A percentile compares a stretch with the other conserved stretches of the same genome.
Evolutionary conservation across 2,329 filamentous ascomycete genomes (phyloP).

Genomic region (Stemphylium vesicarium): DNA sequence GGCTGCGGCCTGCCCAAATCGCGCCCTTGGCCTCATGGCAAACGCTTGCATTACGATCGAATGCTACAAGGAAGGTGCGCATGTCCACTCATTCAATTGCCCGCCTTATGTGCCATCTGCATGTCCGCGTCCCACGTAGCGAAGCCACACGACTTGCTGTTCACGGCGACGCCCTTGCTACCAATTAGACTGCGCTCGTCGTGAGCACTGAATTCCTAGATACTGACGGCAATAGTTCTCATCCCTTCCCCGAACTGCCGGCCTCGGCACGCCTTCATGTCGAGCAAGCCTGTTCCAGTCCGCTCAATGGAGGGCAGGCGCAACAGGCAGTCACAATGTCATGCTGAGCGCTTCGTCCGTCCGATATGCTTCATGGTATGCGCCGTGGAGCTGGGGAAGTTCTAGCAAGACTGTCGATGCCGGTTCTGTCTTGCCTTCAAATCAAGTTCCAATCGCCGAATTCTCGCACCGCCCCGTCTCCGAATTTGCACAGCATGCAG

Average conservation of each 20-base stretch:
- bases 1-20: constrained; percentile 48
- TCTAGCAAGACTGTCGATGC: constrained; percentile 32
- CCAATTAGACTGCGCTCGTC: not conserved
- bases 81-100: constrained; percentile 4
- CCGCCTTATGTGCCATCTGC: not conserved
- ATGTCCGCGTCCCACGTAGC: constrained; percentile 15
- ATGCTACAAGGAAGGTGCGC: constrained; percentile 45
- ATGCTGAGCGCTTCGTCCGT: constrained; percentile 34
- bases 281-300: constrained; percentile 37
- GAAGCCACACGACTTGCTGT: not conserved
- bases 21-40: constrained; percentile 30
- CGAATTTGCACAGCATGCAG: constrained; percentile 14
- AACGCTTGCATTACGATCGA: constrained; percentile 26
- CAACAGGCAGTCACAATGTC: constrained; percentile 19
- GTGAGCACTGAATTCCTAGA: not conserved
- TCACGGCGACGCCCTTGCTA: not conserved
- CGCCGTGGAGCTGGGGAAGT: constrained; percentile 44
- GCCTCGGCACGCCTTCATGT: constrained; percentile 25
- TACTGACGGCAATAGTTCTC: constrained; percentile 40
- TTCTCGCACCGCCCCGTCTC: constrained; percentile 23
- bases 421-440: constrained; percentile 15
- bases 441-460: constrained; percentile 28
- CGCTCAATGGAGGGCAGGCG: constrained; percentile 34
- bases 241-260: constrained; percentile 33
- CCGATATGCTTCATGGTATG: constrained; percentile 45